phyloP scores from a whole-genome alignment of 176 grass and related monocot genomes.

The Hyparrhenia diplandra region DNA sequence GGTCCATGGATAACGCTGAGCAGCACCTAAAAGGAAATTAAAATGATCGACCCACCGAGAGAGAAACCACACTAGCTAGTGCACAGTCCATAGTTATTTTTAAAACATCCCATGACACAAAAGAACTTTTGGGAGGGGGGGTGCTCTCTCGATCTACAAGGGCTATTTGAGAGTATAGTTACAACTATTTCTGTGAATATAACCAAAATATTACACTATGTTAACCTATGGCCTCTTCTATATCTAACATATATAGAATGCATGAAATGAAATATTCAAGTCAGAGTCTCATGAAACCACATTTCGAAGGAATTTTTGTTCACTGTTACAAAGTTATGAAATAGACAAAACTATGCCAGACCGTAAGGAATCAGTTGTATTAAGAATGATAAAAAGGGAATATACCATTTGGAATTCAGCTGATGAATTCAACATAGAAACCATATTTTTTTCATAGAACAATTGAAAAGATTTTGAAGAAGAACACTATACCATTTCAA shows the following conservation, averaged over 20 bases:
- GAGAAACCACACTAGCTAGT: background rate
- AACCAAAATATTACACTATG: background rate
- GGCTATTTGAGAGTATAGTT: background rate
- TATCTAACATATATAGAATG: background rate
- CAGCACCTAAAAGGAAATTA: constrained; percentile 33
- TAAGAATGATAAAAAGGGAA: background rate
- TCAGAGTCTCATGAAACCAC: background rate
- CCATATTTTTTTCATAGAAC: background rate
- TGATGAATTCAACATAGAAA: background rate
- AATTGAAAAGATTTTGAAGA: background rate
- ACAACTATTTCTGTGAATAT: background rate
- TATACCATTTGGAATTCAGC: background rate
- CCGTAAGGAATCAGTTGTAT: background rate
- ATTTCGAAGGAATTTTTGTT: background rate
- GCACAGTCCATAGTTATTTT: background rate
- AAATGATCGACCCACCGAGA: background rate
- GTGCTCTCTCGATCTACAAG: too few species aligned
- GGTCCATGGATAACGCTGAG: constrained; percentile 62
- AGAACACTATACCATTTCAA: too few species aligned
- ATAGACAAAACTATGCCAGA: background rate
- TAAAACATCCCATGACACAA: background rate
- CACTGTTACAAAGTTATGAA: background rate
- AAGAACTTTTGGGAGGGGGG: background rate
- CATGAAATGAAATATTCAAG: background rate
- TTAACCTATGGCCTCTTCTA: too few species aligned